Conservation (phyloP, 228 moss, liverwort and hornwort genomes). For the Sphagnum fallax region DNA sequence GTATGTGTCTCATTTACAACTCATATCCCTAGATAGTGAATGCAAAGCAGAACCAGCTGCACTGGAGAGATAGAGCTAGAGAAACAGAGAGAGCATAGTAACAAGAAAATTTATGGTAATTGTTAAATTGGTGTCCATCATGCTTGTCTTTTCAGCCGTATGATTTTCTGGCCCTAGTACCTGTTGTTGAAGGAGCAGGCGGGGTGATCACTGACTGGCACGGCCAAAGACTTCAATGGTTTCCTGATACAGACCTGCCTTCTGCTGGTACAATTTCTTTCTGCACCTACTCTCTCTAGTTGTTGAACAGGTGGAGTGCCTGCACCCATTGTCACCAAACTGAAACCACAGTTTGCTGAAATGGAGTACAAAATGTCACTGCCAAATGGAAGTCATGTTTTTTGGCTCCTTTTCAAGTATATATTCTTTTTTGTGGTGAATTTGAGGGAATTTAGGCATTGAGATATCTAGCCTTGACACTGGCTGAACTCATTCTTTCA, state of each 20-base stretch:
- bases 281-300: too few relatives aligned
- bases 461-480: too few relatives aligned
- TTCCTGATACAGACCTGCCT: conserved; percentile 36
- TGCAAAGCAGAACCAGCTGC: too few relatives aligned
- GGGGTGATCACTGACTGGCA: conserved; percentile 83
- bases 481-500: too few relatives aligned
- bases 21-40: too few relatives aligned
- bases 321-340: background rate
- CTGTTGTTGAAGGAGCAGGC: conserved; percentile 93
- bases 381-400: background rate
- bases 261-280: background rate
- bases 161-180: conserved; percentile 87
- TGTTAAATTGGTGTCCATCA: too few relatives aligned
- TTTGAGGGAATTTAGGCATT: too few relatives aligned
- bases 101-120: too few relatives aligned
- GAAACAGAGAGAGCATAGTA: too few relatives aligned
- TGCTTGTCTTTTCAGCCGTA: conserved; percentile 55
- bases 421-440: too few relatives aligned
- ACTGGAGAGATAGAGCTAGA: too few relatives aligned
- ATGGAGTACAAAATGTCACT: background rate
- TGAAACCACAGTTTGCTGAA: background rate
- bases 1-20: too few relatives aligned
- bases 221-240: conserved; percentile 72
- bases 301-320: background rate
- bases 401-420: background rate